phyloP scores from a whole-genome alignment of 2,329 filamentous ascomycete genomes.

The Sclerotinia minor region DNA sequence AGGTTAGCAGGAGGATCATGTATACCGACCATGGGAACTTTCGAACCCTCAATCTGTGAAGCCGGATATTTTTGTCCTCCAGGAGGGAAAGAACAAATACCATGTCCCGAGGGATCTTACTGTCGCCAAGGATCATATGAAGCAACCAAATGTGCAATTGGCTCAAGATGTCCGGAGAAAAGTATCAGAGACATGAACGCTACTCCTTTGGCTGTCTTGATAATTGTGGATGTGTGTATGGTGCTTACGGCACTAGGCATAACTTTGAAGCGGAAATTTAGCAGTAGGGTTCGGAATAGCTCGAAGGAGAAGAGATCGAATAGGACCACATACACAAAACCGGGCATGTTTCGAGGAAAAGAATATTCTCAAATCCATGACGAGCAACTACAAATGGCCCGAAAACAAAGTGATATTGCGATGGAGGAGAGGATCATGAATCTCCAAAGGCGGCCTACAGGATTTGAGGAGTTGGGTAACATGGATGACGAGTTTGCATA shows the following conservation, averaged over 20 bases:
- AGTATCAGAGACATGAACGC: conserved; percentile 44
- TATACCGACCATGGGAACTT: conserved; percentile 33
- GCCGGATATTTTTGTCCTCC: conserved; percentile 52
- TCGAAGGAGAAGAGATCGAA: conserved; percentile 33
- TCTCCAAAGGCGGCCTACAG: conserved; percentile 29
- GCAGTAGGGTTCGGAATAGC: not conserved
- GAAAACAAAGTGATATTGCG: conserved; percentile 24
- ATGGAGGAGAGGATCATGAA: conserved; percentile 29
- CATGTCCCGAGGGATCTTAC: conserved; percentile 51
- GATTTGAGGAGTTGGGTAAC: conserved; percentile 27
- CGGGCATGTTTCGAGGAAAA: conserved; percentile 38
- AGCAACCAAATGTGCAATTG: conserved; percentile 50
- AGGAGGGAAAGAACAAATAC: conserved; percentile 44
- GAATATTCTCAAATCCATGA: conserved; percentile 36
- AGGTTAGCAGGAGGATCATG: conserved; percentile 31
- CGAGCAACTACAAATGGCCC: conserved; percentile 26
- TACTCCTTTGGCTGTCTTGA: conserved; percentile 7
- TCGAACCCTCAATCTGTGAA: conserved; percentile 54
- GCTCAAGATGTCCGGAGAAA: conserved; percentile 50
- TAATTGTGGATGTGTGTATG: conserved; percentile 48
- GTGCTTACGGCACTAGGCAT: conserved; percentile 40
- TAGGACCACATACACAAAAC: conserved; percentile 29
- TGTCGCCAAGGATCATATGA: conserved; percentile 52
- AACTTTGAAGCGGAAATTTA: conserved; percentile 15
- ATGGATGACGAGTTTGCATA: conserved; percentile 27